These are phyloP conservation scores for Vicia villosa DNA, from an alignment of 306 rosid species.

Conservation along the genomic window DNA sequence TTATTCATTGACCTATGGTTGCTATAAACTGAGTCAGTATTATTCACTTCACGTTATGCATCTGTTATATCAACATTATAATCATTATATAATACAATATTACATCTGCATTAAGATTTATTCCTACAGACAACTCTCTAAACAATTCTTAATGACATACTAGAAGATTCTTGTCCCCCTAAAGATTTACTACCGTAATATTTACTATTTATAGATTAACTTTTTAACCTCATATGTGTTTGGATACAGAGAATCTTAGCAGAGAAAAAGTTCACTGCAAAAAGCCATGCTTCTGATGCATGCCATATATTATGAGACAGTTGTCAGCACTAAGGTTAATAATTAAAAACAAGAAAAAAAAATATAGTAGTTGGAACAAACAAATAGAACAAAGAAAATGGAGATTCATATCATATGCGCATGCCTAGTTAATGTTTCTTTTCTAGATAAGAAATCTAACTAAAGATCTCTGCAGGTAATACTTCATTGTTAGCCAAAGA, in stretches of 20 bases:
- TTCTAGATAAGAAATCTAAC: slow-evolving; percentile 12
- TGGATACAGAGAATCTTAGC: slow-evolving; percentile 38
- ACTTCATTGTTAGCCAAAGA: slow-evolving; percentile 14
- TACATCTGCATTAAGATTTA: slow-evolving; percentile 39
- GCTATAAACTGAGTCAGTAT: slow-evolving; percentile 40
- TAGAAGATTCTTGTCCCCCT: slow-evolving; percentile 49
- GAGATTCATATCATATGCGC: slow-evolving; percentile 35
- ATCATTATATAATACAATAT: slow-evolving; percentile 45
- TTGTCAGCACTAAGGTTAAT: slow-evolving; percentile 11
- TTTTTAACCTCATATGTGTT: slow-evolving; percentile 26
- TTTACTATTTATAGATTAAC: neutral
- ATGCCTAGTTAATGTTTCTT: slow-evolving; percentile 29
- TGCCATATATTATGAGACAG: slow-evolving; percentile 34
- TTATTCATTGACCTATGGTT: neutral
- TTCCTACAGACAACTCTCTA: slow-evolving; percentile 42
- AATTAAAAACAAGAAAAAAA: neutral
- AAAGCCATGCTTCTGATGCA: slow-evolving; percentile 31
- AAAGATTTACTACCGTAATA: slow-evolving; percentile 20
- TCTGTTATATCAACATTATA: slow-evolving; percentile 50
- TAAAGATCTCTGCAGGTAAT: slow-evolving; percentile 14
- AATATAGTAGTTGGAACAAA: neutral
- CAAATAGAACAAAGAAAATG: neutral
- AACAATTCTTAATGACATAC: slow-evolving; percentile 43
- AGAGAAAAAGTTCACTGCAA: slow-evolving; percentile 30
- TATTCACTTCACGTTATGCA: slow-evolving; percentile 64